Conservation (phyloP, 2,329 filamentous ascomycete genomes). For the Davidsoniella eucalypti region DNA sequence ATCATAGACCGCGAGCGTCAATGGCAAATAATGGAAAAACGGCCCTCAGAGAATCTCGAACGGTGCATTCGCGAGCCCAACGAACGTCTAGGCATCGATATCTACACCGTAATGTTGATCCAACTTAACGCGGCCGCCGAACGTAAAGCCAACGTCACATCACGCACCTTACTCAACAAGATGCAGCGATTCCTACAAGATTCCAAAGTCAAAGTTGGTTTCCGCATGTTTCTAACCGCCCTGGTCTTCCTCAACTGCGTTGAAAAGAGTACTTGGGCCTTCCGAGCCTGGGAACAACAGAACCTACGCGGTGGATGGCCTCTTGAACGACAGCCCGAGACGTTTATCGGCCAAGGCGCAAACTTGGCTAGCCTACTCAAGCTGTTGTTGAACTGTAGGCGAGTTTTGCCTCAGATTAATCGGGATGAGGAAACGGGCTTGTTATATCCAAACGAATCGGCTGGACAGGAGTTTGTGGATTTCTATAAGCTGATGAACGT, state of each 20-base stretch:
- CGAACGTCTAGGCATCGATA: conserved; percentile 33
- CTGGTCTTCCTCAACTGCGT: conserved; percentile 48
- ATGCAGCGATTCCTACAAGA: conserved; percentile 46
- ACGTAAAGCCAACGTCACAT: conserved; percentile 43
- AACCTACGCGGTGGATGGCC: conserved; percentile 44
- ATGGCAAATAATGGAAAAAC: conserved; percentile 39
- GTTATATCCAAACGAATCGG: conserved; percentile 24
- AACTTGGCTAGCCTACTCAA: conserved; percentile 40
- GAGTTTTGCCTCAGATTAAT: conserved; percentile 37
- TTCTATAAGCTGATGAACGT: conserved; percentile 42
- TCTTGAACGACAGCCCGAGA: conserved; percentile 36
- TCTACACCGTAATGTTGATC: conserved; percentile 44
- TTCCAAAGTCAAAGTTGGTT: conserved; percentile 41
- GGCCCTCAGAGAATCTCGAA: conserved; percentile 24
- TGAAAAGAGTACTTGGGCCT: conserved; percentile 52
- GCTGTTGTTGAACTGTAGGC: conserved; percentile 45
- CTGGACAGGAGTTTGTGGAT: conserved; percentile 27
- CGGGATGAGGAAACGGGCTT: conserved; percentile 32
- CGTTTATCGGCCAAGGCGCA: conserved; percentile 42
- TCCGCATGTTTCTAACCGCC: conserved; percentile 44
- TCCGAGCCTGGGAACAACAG: conserved; percentile 50
- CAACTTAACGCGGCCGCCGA: conserved; percentile 50
- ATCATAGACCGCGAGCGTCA: conserved; percentile 47
- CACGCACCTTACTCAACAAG: conserved; percentile 38
- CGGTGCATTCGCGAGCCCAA: conserved; percentile 33